Base-by-base conservation (phyloP, 208 protist species). In the Spironucleus salmonicida region DNA sequence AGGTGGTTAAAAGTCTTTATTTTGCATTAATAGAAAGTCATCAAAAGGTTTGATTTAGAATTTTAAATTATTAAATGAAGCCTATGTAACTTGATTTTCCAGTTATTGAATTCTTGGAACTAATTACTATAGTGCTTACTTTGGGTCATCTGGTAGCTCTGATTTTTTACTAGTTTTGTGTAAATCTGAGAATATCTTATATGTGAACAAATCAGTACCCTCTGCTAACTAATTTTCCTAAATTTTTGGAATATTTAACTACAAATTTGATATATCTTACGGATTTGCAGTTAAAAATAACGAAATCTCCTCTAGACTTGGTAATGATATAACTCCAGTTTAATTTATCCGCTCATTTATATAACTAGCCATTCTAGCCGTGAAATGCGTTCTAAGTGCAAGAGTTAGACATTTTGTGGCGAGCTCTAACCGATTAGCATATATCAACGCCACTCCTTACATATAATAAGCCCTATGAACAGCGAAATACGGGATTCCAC, bases 371-470 rank as follows among this genome's bases (percentile, higher is more conserved):
- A 71, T 15, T 40, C 4, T 2, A 2, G 64, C 64, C 15, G 7
- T 27, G 38, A 71, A 71, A 35, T n/a, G 38, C 4, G 38, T 32
- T 27, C 38, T 11, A 15, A 71, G 64, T 23, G 64, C 64, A 4
- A 71, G 34, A 11, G 64, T 45, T n/a, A 71, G 45, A n/a, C 64
- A 71, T 38, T 71, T 71, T 9, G 34, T 38, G 30, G 64, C 64
- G 7, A 71, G 34, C 64, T 49, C 38, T 71, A 30, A 32, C 38
- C 64, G 4, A 15, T 49, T 49, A 30, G 64, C 45, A 35, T 71
- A 71, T 15, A 71, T 42, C 11, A 71, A 38, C 64, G 64, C 64
- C 2, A 71, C 64, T 15, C 64, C 64, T 49, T 71, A 38, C 34
- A 71, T 45, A 38, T 71, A 71, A 45, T 71, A 35, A 2, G 64